These are phyloP conservation scores for Binderoboletus segoi DNA, from an alignment of 1,284 basidiomycete species.

Conservation along the genomic window DNA sequence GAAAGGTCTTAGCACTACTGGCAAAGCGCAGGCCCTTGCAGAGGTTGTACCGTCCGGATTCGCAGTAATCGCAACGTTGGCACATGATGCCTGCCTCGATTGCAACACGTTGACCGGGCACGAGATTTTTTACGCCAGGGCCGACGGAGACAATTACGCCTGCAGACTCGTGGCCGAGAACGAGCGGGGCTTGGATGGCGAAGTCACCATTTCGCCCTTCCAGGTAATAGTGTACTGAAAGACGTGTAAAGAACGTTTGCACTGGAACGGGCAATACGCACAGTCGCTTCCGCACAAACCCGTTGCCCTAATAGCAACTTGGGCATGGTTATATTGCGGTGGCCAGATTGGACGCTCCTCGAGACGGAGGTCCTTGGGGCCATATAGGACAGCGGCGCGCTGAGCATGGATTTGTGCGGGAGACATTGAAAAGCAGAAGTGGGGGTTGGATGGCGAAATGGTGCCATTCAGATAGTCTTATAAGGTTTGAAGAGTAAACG, in stretches of 20 bases:
- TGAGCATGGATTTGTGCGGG: conserved; percentile 57
- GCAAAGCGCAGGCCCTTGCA: conserved; percentile 90
- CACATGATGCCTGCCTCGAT: conserved; percentile 94
- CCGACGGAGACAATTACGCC: conserved; percentile 80
- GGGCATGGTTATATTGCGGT: conserved; percentile 67
- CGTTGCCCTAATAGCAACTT: conserved; percentile 78
- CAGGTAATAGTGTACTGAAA: conserved; percentile 83
- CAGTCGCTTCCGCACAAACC: conserved; percentile 92
- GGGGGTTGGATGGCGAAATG: conserved; percentile 26
- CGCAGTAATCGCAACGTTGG: conserved; percentile 67
- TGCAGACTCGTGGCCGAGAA: conserved; percentile 91
- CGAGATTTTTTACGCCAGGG: conserved; percentile 62
- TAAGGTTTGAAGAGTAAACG: conserved; percentile 31
- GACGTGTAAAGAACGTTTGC: conserved; percentile 3
- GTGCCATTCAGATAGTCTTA: conserved; percentile 36
- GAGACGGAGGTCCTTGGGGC: conserved; percentile 69
- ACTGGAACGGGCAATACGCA: conserved; percentile 43
- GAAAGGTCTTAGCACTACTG: conserved; percentile 87
- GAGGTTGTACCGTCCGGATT: conserved; percentile 88
- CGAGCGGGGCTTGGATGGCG: conserved; percentile 78
- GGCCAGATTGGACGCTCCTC: conserved; percentile 70
- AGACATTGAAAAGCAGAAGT: conserved; percentile 48
- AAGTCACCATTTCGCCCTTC: conserved; percentile 93
- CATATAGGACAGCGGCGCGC: conserved; percentile 70
- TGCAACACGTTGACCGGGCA: conserved; percentile 87